Percentiles rank a stretch among this genome's conserved stretches.
Conservation (phyloP, 78 protist species). For the Fonticula alba region DNA sequence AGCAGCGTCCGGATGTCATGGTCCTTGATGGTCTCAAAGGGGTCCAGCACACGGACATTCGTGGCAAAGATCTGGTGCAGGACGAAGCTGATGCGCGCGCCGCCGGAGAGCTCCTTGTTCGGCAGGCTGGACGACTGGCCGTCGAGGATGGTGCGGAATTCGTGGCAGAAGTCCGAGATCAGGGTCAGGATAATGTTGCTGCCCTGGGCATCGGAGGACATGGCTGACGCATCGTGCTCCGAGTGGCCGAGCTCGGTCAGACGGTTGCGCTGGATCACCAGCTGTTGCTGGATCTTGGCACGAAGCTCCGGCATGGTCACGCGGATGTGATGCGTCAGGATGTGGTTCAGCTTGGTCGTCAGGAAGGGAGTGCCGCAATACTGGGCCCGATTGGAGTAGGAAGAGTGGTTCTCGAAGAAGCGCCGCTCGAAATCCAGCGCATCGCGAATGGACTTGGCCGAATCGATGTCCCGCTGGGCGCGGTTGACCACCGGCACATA, state of each 20-base stretch:
- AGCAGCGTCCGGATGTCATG: conserved; percentile 44
- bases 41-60: conserved; percentile 4
- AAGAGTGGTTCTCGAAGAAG: conserved; percentile 46
- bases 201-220: no score
- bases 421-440: conserved; percentile 30
- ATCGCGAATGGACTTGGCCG: conserved; percentile 9
- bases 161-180: conserved; percentile 6
- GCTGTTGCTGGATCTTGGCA: conserved; percentile 21
- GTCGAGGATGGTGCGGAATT: conserved; percentile 21
- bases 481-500: conserved; percentile 75
- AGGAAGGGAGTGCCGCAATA: conserved; percentile 44
- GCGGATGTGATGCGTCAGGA: conserved; percentile 36
- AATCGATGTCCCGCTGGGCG: conserved; percentile 47
- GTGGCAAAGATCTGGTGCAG: conserved; percentile 44
- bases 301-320: no score
- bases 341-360: conserved; percentile 31
- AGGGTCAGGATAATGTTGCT: conserved; percentile 8
- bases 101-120: conserved; percentile 40
- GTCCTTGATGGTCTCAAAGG: conserved; percentile 18
- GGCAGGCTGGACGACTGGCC: conserved; percentile 10
- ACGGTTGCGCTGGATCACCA: conserved; percentile 40
- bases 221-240: neutral
- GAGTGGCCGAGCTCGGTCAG: conserved; percentile 26
- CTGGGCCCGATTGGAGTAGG: conserved; percentile 29
- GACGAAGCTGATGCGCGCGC: conserved; percentile 73